phyloP scores from a whole-genome alignment of 352 stramenopile species.

The Phytophthora cactorum region DNA sequence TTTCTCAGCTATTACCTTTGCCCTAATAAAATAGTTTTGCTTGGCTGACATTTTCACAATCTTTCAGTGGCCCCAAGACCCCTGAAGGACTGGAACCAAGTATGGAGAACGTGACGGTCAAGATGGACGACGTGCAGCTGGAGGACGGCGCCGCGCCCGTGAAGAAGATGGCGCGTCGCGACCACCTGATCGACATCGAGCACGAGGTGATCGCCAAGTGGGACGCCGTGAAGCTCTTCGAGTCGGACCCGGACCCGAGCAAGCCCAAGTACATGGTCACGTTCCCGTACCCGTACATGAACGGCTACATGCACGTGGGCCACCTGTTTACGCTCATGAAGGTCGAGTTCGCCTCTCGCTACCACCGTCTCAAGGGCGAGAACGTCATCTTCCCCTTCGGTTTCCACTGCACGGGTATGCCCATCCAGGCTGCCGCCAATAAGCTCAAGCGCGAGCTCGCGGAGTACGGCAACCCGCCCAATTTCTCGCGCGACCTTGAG shows the following conservation, averaged over 20 bases:
- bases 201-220: slow-evolving; percentile 90
- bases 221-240: slow-evolving; percentile 91
- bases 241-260: slow-evolving; percentile 78
- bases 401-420: slow-evolving; percentile 99
- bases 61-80: slow-evolving; percentile 26
- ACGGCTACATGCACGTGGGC: slow-evolving; percentile 99
- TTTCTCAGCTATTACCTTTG: too few relatives aligned
- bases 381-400: slow-evolving; percentile 99
- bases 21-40: too few relatives aligned
- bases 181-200: slow-evolving; percentile 94
- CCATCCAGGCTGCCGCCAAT: slow-evolving; percentile 99
- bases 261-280: slow-evolving; percentile 98
- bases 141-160: slow-evolving; percentile 49
- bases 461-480: slow-evolving; percentile 92
- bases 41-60: slow-evolving; percentile 7
- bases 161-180: slow-evolving; percentile 88
- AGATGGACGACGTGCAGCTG: slow-evolving; percentile 86
- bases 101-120: slow-evolving; percentile 78
- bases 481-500: slow-evolving; percentile 72
- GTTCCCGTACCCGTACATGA: slow-evolving; percentile 99
- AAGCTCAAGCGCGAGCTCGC: slow-evolving; percentile 99
- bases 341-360: slow-evolving; percentile 93
- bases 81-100: slow-evolving; percentile 3
- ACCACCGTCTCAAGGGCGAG: slow-evolving; percentile 97
- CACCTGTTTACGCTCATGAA: slow-evolving; percentile 99